A percentile compares a stretch with the other conserved stretches of the same genome.
Evolutionary conservation across 176 grass and related monocot genomes (phyloP).

Genomic region (Otatea glauca): DNA sequence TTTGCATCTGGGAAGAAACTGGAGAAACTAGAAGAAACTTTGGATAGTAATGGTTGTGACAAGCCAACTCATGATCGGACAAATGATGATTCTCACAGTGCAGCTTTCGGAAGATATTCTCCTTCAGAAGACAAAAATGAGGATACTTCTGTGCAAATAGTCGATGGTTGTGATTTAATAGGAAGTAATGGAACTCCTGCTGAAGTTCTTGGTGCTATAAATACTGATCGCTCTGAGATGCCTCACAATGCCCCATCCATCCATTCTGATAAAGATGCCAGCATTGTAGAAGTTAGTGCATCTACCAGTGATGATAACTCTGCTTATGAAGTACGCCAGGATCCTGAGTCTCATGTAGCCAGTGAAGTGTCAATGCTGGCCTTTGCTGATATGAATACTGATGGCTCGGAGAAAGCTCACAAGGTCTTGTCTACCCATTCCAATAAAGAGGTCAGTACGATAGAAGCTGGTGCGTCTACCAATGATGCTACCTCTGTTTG

Average conservation of each 20-base stretch:
- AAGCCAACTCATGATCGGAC: not conserved
- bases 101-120: constrained; percentile 52
- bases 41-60: constrained; percentile 16
- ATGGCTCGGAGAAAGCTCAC: too few relatives aligned
- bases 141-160: constrained; percentile 27
- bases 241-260: not conserved
- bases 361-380: not conserved
- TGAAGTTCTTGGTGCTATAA: constrained; percentile 18
- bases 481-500: constrained; percentile 25
- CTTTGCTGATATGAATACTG: too few relatives aligned
- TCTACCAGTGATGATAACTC: constrained; percentile 31
- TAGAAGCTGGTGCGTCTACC: not conserved
- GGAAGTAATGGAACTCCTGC: constrained; percentile 15
- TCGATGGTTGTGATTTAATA: constrained; percentile 11
- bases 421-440: too few relatives aligned
- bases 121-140: constrained; percentile 50
- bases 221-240: constrained; percentile 26
- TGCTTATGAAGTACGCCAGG: not conserved
- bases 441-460: not conserved
- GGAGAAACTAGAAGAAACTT: constrained; percentile 23
- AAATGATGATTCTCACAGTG: constrained; percentile 26
- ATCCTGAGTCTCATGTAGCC: not conserved
- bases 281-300: constrained; percentile 17
- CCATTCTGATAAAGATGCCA: constrained; percentile 19
- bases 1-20: not conserved